A percentile compares a stretch with the other conserved stretches of the same genome.
These are phyloP conservation scores for Colletotrichum destructivum DNA, from an alignment of 2,329 filamentous ascomycete species.

Conservation along the genomic window DNA sequence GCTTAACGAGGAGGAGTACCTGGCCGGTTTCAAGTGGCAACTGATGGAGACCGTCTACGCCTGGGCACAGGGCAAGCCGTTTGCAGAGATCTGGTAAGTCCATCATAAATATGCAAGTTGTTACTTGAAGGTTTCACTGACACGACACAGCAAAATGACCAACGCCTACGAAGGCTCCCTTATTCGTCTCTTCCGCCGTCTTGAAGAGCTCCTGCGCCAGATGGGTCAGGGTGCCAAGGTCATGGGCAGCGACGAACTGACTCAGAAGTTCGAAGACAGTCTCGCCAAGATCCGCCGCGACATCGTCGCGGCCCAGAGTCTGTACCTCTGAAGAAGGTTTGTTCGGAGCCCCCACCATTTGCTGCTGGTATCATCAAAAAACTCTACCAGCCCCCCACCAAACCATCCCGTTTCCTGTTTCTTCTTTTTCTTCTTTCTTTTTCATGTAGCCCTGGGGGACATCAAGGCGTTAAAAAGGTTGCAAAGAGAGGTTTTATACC, in stretches of 20 bases:
- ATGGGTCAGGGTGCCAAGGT: slow-evolving; percentile 97
- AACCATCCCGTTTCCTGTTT: background rate
- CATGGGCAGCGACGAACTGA: slow-evolving; percentile 96
- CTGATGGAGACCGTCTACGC: slow-evolving; percentile 96
- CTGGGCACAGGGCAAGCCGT: slow-evolving; percentile 92
- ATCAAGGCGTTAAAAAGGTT: slow-evolving; percentile 33
- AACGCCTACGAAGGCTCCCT: slow-evolving; percentile 97
- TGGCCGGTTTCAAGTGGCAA: slow-evolving; percentile 90
- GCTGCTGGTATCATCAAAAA: background rate
- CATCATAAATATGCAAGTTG: no score
- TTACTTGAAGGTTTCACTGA: slow-evolving; percentile 12
- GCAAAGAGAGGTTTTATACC: slow-evolving; percentile 26
- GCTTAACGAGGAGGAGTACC: slow-evolving; percentile 95
- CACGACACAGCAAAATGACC: slow-evolving; percentile 89
- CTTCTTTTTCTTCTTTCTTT: slow-evolving; percentile 12
- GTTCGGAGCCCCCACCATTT: background rate
- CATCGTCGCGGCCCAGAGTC: slow-evolving; percentile 93
- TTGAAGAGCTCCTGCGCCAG: slow-evolving; percentile 94
- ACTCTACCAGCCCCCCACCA: background rate
- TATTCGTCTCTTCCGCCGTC: slow-evolving; percentile 93
- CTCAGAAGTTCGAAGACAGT: slow-evolving; percentile 91
- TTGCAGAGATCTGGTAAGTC: slow-evolving; percentile 94
- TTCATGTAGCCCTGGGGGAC: slow-evolving; percentile 32
- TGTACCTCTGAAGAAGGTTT: slow-evolving; percentile 78
- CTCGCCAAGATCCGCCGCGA: slow-evolving; percentile 90